Conservation (phyloP, 169 alveolate species). For the Plasmodium gaboni region DNA sequence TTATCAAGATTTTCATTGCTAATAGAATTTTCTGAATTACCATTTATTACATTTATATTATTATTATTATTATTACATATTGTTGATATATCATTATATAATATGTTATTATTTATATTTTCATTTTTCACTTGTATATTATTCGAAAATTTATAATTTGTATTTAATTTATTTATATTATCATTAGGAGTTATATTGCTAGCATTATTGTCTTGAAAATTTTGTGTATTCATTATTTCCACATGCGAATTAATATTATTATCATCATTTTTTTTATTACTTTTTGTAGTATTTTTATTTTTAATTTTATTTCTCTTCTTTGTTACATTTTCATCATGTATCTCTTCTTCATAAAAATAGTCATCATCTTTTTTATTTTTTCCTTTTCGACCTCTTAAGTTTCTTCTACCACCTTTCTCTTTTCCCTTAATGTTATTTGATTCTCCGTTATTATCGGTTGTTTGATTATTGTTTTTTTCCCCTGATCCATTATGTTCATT, state of each 20-base stretch:
- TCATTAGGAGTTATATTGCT: neutral
- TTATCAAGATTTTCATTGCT: neutral
- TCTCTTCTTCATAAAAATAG: conserved; percentile 25
- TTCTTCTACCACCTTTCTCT: conserved; percentile 30
- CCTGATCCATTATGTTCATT: too few species aligned
- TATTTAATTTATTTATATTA: neutral
- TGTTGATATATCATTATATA: neutral
- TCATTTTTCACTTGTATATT: neutral
- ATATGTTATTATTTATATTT: neutral
- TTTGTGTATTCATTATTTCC: conserved; percentile 2
- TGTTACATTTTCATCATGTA: neutral
- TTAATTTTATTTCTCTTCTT: conserved; percentile 23
- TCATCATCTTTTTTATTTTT: conserved; percentile 27
- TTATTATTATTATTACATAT: neutral
- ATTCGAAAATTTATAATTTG: neutral
- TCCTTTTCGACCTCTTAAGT: conserved; percentile 26
- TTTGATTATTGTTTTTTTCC: neutral
- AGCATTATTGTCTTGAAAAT: conserved; percentile 12
- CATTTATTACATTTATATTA: neutral
- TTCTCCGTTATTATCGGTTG: neutral
- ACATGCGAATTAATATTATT: neutral
- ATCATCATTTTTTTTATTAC: neutral
- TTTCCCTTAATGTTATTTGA: neutral
- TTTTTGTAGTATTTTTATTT: conserved; percentile 16
- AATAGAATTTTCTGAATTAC: neutral